Percentiles rank a stretch among this genome's conserved stretches.
Evolutionary conservation across 140 eudicot genomes (phyloP).

Genomic region (Cichorium intybus): DNA sequence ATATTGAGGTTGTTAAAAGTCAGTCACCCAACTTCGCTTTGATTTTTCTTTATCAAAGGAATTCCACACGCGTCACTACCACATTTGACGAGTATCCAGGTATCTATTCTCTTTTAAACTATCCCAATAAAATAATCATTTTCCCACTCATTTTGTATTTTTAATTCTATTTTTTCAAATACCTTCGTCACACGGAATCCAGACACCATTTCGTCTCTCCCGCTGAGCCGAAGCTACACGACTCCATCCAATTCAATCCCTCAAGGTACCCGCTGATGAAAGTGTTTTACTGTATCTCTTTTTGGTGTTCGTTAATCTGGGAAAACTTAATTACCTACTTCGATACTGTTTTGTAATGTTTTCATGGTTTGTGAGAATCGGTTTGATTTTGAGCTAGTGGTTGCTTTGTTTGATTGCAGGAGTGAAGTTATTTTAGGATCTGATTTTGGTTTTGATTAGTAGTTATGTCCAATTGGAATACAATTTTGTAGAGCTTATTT

Average conservation of each 20-base stretch:
- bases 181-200: slow-evolving; percentile 21
- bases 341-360: slow-evolving; percentile 1
- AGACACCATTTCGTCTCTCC: slow-evolving; percentile 16
- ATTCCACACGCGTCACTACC: slow-evolving; percentile 21
- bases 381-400: slow-evolving; percentile 6
- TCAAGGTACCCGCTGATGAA: slow-evolving; percentile 7
- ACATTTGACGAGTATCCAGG: slow-evolving; percentile 13
- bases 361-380: not conserved
- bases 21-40: slow-evolving; percentile 21
- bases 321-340: not conserved
- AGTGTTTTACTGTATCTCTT: not conserved
- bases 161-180: too few relatives aligned
- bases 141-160: not conserved
- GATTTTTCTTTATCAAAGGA: slow-evolving; percentile 15
- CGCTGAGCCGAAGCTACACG: slow-evolving; percentile 25
- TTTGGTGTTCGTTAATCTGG: not conserved
- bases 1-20: slow-evolving; percentile 26
- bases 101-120: not conserved
- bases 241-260: slow-evolving; percentile 21
- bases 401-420: slow-evolving; percentile 4
- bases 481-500: not conserved
- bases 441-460: not conserved
- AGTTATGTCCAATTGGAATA: not conserved
- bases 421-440: slow-evolving; percentile 3
- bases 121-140: not conserved